Conservation (phyloP, 768 basidiomycete species). For the Phylloporus sp. region DNA sequence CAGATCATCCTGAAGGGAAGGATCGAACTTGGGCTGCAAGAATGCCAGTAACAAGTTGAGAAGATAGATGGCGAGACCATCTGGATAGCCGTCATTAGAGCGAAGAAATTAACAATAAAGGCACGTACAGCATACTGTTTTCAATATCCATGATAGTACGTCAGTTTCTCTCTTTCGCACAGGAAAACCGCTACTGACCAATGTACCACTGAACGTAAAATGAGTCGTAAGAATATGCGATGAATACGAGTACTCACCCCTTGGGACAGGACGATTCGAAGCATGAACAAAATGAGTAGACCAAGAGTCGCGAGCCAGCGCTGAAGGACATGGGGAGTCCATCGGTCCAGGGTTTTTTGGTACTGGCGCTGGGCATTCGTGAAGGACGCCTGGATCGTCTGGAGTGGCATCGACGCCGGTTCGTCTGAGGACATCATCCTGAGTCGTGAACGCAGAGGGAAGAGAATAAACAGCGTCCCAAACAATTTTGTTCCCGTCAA, state of each 20-base stretch:
- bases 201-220: constrained; percentile 77
- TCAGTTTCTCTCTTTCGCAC: constrained; percentile 1
- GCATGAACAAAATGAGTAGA: constrained; percentile 68
- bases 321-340: constrained; percentile 86
- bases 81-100: constrained; percentile 33
- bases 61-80: constrained; percentile 92
- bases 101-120: background rate
- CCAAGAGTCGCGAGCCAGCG: constrained; percentile 82
- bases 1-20: constrained; percentile 89
- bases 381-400: constrained; percentile 25
- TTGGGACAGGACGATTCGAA: constrained; percentile 84
- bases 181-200: constrained; percentile 48
- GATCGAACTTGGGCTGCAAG: constrained; percentile 97
- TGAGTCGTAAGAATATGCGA: too few relatives aligned
- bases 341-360: constrained; percentile 85
- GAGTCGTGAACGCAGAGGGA: constrained; percentile 5
- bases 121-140: constrained; percentile 65
- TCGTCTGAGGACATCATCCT: constrained; percentile 35
- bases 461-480: background rate
- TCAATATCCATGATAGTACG: background rate
- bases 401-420: constrained; percentile 24
- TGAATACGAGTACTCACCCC: constrained; percentile 58
- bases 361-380: constrained; percentile 67
- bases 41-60: constrained; percentile 96
- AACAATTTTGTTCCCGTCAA: background rate